phyloP scores from a whole-genome alignment of 345 rosid genomes.

The Gossypium turneri region DNA sequence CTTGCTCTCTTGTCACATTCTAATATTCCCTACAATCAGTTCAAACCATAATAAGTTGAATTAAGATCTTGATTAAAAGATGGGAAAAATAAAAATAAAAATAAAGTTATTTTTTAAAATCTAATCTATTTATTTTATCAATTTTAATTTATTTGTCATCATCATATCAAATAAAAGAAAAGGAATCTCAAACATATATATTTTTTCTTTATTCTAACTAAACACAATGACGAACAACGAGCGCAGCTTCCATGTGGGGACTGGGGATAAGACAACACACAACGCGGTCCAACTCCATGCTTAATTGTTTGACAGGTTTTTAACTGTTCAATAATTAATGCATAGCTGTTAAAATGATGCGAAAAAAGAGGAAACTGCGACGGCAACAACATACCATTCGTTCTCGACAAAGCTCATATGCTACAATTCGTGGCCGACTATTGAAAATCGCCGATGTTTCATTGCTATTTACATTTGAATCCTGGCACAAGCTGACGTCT shows the following conservation, averaged over 20 bases:
- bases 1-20: constrained; percentile 72
- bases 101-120: no score
- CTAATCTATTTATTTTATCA: no score
- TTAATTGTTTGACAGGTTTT: no score
- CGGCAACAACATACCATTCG: constrained; percentile 41
- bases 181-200: background rate
- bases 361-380: background rate
- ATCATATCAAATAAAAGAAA: no score
- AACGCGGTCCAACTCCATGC: background rate
- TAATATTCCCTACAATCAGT: constrained; percentile 55
- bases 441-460: constrained; percentile 39
- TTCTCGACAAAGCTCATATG: constrained; percentile 64
- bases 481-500: constrained; percentile 34
- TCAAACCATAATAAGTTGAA: background rate
- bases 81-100: no score
- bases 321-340: background rate
- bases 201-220: background rate
- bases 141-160: no score
- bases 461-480: constrained; percentile 35
- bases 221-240: background rate
- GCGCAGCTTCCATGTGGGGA: background rate
- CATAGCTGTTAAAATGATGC: background rate
- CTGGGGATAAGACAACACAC: background rate
- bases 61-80: no score
- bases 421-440: constrained; percentile 38